Evolutionary conservation across 1,284 basidiomycete genomes (phyloP), one percentile per base, ranked within the genome.

Genomic region (Cutaneotrichosporon cavernicola): DNA sequence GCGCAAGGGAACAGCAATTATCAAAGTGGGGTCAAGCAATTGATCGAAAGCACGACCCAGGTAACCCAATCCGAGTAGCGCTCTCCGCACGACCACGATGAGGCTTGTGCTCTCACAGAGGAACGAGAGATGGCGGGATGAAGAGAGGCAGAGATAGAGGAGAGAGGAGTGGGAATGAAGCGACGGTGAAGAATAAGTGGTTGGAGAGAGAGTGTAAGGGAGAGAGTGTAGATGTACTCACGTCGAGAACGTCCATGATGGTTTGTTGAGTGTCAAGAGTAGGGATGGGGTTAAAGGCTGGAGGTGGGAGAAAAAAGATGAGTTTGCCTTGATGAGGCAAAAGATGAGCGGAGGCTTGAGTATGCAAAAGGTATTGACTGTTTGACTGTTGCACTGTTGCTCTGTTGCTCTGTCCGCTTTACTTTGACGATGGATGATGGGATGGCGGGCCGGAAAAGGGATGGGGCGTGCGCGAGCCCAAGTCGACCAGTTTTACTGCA

Each of bases 171-270:
- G 26, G 26, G 26, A 26, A 26, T 26, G 26, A 26, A 26, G 26
- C 26, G 26, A 36, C 8, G 34, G 34, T 36, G 34, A 2, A 3
- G 34, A 36, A 13, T 8, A 36, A 43, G 57, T n/a, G 40, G 43
- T n/a, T 26, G n/a, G 55, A 51, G 38, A 55, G 49, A 38, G 11
- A 36, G 34, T 8, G 7, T 13, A 13, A 36, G 55, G 58, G 53
- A 22, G 51, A 50, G 62, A 26, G 32, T 13, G 5, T 43, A 18
- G 18, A 60, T 38, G 21, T 13, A 72, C 72, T 73, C 57, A 73
- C 72, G 62, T 73, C 72, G 21, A 73, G 69, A 22, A 73, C 72
- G 62, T 73, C 72, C 72, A 73, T 73, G 53, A 56, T 51, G 49
- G 26, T 43, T 21, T 36, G 31, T 53, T 8, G n/a, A 40, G 16